phyloP scores from a whole-genome alignment of 495 filamentous ascomycete genomes.

The Penicillium argentinense region DNA sequence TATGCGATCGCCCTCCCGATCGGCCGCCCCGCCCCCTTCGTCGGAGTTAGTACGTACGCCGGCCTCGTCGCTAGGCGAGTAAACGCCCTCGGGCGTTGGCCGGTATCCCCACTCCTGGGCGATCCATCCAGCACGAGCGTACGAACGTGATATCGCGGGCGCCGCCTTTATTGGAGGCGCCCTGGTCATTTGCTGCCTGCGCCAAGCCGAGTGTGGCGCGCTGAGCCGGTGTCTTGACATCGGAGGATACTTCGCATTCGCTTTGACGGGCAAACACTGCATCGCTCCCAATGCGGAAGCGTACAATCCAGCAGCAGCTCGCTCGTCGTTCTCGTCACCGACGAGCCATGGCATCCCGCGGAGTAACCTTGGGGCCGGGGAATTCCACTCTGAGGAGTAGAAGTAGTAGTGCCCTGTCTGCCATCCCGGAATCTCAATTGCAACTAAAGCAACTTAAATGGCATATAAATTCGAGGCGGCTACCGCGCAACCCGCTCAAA shows the following conservation, averaged over 20 bases:
- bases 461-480: constrained; percentile 4
- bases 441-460: constrained; percentile 2
- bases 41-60: neutral
- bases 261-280: constrained; percentile 14
- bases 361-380: too few species aligned
- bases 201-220: constrained; percentile 25
- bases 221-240: constrained; percentile 10
- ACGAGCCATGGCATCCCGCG: too few species aligned
- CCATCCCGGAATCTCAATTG: neutral
- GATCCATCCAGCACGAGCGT: constrained; percentile 21
- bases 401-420: too few species aligned
- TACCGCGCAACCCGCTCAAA: constrained; percentile 17
- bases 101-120: constrained; percentile 11
- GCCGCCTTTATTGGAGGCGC: constrained; percentile 18
- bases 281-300: constrained; percentile 13
- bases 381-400: too few species aligned
- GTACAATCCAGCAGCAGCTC: too few species aligned
- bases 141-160: constrained; percentile 17
- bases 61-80: constrained; percentile 2
- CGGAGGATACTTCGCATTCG: neutral
- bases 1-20: constrained; percentile 8
- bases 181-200: constrained; percentile 20
- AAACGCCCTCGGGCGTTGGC: constrained; percentile 13
- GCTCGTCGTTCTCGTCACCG: too few species aligned
- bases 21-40: constrained; percentile 8